Conservation (phyloP, 2,329 filamentous ascomycete species). For the Scytalidium lignicola region DNA sequence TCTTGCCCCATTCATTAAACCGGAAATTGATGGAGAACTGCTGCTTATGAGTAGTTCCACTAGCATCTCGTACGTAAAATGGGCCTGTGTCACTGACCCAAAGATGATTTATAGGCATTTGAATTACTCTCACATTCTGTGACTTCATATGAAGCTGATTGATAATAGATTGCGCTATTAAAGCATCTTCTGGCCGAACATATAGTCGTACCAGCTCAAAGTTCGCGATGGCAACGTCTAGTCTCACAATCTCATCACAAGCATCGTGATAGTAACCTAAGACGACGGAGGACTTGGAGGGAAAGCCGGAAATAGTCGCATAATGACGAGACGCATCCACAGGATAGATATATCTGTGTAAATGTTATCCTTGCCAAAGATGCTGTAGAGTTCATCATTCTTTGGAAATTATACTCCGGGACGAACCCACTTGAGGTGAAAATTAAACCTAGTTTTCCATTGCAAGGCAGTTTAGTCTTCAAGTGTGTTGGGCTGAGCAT, state of each 20-base stretch:
- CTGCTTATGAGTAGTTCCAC: background rate
- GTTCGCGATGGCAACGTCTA: slow-evolving; percentile 23
- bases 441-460: too few relatives aligned
- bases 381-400: too few relatives aligned
- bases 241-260: slow-evolving; percentile 21
- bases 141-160: slow-evolving; percentile 2
- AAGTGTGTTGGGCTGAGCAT: too few relatives aligned
- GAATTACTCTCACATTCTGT: background rate
- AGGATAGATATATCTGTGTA: slow-evolving; percentile 2
- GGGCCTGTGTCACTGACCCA: slow-evolving; percentile 29
- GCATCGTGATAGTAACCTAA: slow-evolving; percentile 2
- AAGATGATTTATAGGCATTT: slow-evolving; percentile 20
- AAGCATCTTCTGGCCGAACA: slow-evolving; percentile 20
- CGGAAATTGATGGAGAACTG: too few relatives aligned
- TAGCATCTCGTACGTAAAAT: slow-evolving; percentile 18
- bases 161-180: slow-evolving; percentile 13
- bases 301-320: slow-evolving; percentile 1
- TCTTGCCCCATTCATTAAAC: too few relatives aligned
- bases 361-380: too few relatives aligned
- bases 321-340: background rate
- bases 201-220: slow-evolving; percentile 30
- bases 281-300: background rate
- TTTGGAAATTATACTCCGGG: too few relatives aligned
- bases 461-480: too few relatives aligned
- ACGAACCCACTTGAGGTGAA: too few relatives aligned